These are phyloP conservation scores for Saccharomyces jurei DNA, from an alignment of 805 yeast species.

Conservation along the genomic window DNA sequence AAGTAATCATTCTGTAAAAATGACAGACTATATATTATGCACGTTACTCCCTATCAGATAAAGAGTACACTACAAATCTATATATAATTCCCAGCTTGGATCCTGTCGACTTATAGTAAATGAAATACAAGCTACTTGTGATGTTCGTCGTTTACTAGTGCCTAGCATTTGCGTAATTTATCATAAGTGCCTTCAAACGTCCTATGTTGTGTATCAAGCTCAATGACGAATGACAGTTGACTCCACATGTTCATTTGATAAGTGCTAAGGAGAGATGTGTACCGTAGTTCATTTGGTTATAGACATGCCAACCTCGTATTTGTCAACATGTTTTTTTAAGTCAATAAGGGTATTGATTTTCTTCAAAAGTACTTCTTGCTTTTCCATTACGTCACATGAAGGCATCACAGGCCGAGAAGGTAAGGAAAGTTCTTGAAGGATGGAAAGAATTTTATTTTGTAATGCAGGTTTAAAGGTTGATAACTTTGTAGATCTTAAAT, in stretches of 20 bases:
- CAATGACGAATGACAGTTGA: background rate
- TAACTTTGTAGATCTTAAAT: conserved; percentile 68
- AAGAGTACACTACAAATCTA: background rate
- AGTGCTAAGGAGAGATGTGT: background rate
- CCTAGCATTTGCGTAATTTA: background rate
- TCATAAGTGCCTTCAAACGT: background rate
- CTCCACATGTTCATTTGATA: background rate
- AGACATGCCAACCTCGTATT: conserved; percentile 69
- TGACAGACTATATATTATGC: background rate
- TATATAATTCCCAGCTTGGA: background rate
- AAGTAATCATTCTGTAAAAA: background rate
- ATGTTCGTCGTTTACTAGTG: background rate
- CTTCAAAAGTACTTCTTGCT: conserved; percentile 67
- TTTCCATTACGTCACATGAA: conserved; percentile 65
- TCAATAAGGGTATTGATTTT: conserved; percentile 68
- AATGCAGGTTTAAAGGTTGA: conserved; percentile 71
- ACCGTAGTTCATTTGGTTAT: conserved; percentile 29
- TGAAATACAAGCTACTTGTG: background rate
- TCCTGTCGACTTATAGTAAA: background rate
- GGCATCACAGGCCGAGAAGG: conserved; percentile 84
- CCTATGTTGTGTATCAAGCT: background rate
- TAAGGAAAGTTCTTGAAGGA: conserved; percentile 70
- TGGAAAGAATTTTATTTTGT: conserved; percentile 51
- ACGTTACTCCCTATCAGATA: background rate
- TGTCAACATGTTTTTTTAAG: conserved; percentile 78